These are phyloP conservation scores for Paragyromitra xinjiangensis DNA, from an alignment of 495 filamentous ascomycete species.

Conservation along the genomic window DNA sequence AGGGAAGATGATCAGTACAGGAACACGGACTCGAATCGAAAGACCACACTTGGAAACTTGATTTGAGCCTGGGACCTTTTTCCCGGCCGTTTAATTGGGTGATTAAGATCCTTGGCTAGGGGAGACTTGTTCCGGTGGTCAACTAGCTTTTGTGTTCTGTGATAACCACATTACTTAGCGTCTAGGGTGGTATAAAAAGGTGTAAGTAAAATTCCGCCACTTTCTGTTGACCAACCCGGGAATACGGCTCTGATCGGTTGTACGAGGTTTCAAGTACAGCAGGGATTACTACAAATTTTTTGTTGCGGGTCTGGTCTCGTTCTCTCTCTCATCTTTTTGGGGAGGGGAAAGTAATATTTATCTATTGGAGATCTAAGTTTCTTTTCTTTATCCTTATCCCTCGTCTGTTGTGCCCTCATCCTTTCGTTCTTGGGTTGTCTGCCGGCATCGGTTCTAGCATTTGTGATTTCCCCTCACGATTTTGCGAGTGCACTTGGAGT, in stretches of 20 bases:
- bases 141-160: constrained; percentile 42
- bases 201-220: constrained; percentile 46
- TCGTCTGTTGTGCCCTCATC: neutral
- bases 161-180: constrained; percentile 39
- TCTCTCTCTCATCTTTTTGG: neutral
- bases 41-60: constrained; percentile 18
- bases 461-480: constrained; percentile 6
- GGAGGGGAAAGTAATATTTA: constrained; percentile 32
- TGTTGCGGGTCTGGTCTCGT: constrained; percentile 24
- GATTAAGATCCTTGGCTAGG: constrained; percentile 10
- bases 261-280: constrained; percentile 54
- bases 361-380: constrained; percentile 22
- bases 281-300: constrained; percentile 51
- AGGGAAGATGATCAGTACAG: constrained; percentile 40
- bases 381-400: constrained; percentile 23
- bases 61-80: constrained; percentile 30
- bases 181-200: constrained; percentile 31
- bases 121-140: constrained; percentile 20
- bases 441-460: constrained; percentile 7
- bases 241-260: constrained; percentile 52
- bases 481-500: constrained; percentile 18
- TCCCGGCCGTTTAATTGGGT: constrained; percentile 41
- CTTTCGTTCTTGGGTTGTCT: constrained; percentile 6
- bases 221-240: constrained; percentile 39
- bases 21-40: constrained; percentile 52